Conservation (phyloP, 2,329 filamentous ascomycete species). For the Ilyonectria mors-panacis region DNA sequence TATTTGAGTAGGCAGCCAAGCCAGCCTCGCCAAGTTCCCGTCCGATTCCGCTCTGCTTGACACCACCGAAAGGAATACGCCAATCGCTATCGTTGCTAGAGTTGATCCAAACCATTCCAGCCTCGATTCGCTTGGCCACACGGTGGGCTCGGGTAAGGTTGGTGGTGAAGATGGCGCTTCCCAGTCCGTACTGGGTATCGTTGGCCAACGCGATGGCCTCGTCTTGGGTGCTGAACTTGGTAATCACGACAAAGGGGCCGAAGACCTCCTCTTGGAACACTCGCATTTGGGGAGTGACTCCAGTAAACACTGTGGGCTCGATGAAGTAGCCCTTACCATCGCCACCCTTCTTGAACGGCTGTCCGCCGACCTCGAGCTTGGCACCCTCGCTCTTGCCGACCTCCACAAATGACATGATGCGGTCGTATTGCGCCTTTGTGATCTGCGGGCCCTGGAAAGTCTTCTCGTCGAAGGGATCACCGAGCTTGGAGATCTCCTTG, state of each 20-base stretch:
- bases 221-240: conserved; percentile 59
- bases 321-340: conserved; percentile 62
- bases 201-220: conserved; percentile 62
- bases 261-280: conserved; percentile 65
- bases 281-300: conserved; percentile 58
- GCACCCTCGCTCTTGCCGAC: conserved; percentile 80
- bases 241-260: conserved; percentile 60
- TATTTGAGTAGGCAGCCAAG: conserved; percentile 60
- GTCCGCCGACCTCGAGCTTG: conserved; percentile 74
- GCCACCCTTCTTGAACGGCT: conserved; percentile 49
- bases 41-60: conserved; percentile 65
- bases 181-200: conserved; percentile 73
- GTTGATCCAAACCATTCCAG: conserved; percentile 71
- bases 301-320: conserved; percentile 62
- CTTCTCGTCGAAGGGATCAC: conserved; percentile 77
- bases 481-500: conserved; percentile 73
- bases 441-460: conserved; percentile 85
- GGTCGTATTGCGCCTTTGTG: conserved; percentile 78
- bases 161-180: conserved; percentile 73
- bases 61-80: conserved; percentile 62
- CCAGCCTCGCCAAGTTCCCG: conserved; percentile 63
- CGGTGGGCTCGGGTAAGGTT: conserved; percentile 67
- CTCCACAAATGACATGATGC: conserved; percentile 79
- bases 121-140: conserved; percentile 70
- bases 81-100: conserved; percentile 62